Evolutionary conservation across 805 yeast genomes (phyloP).

Genomic region (Metschnikowia baotianmanensis): DNA sequence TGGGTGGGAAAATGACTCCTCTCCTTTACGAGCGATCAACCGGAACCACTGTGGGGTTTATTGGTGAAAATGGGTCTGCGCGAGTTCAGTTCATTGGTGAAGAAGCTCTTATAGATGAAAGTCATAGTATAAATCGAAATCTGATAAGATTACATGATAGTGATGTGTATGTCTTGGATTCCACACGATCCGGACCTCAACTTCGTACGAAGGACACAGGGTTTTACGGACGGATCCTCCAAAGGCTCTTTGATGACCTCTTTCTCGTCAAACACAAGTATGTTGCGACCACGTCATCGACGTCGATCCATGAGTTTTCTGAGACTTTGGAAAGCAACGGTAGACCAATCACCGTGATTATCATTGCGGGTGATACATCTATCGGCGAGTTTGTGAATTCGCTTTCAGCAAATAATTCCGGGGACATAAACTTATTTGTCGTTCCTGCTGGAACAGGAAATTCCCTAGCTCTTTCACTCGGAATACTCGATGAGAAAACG

Average conservation of each 20-base stretch:
- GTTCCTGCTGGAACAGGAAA: conserved; percentile 89
- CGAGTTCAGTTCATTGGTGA: not conserved
- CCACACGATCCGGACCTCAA: conserved; percentile 49
- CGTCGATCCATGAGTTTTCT: conserved; percentile 44
- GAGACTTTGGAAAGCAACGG: conserved; percentile 18
- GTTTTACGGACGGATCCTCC: conserved; percentile 41
- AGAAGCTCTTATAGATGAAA: not conserved
- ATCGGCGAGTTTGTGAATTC: conserved; percentile 70
- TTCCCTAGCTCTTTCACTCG: conserved; percentile 66
- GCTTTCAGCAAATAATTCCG: conserved; percentile 19
- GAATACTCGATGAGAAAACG: conserved; percentile 25
- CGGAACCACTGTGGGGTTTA: not conserved
- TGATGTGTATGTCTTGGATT: conserved; percentile 42
- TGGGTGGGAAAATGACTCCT: not conserved
- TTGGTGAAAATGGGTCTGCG: not conserved
- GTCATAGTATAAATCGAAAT: conserved; percentile 1
- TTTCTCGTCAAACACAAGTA: conserved; percentile 39
- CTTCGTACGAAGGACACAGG: conserved; percentile 25
- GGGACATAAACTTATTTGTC: conserved; percentile 27
- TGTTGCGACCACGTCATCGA: conserved; percentile 39
- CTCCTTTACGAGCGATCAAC: conserved; percentile 5
- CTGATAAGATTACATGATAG: conserved; percentile 4
- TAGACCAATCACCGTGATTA: conserved; percentile 41
- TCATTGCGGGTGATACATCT: conserved; percentile 87
- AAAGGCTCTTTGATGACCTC: conserved; percentile 43